phyloP scores from a whole-genome alignment of 305 asterid genomes.

The Fraxinus nigra region DNA sequence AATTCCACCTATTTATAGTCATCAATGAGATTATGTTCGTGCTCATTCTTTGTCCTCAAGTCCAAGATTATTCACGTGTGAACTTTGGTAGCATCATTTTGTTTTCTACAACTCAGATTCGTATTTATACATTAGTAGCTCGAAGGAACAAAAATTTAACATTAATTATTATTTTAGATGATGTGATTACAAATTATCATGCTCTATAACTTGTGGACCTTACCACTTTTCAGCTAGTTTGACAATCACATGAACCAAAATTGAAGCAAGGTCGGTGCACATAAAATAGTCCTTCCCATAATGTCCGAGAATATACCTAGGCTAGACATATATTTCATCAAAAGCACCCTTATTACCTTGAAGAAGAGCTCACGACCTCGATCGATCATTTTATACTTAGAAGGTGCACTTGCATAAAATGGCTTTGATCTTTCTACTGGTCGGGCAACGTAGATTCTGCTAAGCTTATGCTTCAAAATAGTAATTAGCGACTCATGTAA shows the following conservation, averaged over 20 bases:
- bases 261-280: constrained; percentile 72
- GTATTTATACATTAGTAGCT: background rate
- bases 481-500: constrained; percentile 68
- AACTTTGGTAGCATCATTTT: background rate
- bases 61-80: no score
- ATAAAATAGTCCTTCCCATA: constrained; percentile 58
- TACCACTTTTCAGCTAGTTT: constrained; percentile 82
- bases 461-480: constrained; percentile 61
- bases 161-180: background rate
- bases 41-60: no score
- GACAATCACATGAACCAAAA: constrained; percentile 58
- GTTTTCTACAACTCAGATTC: background rate
- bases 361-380: constrained; percentile 77
- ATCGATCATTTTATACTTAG: constrained; percentile 68
- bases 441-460: constrained; percentile 59
- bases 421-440: constrained; percentile 41
- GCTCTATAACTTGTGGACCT: constrained; percentile 83
- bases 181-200: constrained; percentile 51
- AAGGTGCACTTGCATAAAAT: constrained; percentile 48
- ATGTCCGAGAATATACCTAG: constrained; percentile 58
- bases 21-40: no score
- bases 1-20: no score
- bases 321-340: constrained; percentile 69
- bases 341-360: constrained; percentile 70
- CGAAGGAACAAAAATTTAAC: background rate